Conservation (phyloP, 768 basidiomycete genomes). For the Pholiota microspora region DNA sequence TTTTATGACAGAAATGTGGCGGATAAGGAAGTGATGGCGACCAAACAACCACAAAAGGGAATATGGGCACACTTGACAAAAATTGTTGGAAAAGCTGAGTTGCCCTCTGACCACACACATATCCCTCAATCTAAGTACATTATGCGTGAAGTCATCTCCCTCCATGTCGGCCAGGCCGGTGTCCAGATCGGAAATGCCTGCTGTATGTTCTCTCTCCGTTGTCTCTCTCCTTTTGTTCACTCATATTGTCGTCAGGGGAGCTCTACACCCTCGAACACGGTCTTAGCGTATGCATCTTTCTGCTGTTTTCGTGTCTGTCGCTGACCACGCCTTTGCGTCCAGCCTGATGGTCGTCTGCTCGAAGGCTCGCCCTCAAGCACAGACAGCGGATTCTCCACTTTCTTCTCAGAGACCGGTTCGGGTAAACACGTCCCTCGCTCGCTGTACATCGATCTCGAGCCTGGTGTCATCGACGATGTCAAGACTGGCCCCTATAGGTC, state of each 20-base stretch:
- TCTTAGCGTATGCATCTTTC: constrained; percentile 66
- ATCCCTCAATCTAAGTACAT: constrained; percentile 16
- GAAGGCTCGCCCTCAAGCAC: constrained; percentile 65
- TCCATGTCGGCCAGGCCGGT: constrained; percentile 99
- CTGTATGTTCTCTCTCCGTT: constrained; percentile 54
- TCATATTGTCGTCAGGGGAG: constrained; percentile 62
- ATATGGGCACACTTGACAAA: constrained; percentile 21
- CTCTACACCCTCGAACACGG: constrained; percentile 98
- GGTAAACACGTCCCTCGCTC: constrained; percentile 97
- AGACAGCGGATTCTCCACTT: constrained; percentile 93
- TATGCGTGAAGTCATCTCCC: constrained; percentile 96
- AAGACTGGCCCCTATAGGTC: constrained; percentile 88
- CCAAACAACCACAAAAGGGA: constrained; percentile 29
- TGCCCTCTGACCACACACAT: constrained; percentile 32
- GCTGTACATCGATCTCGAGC: constrained; percentile 94
- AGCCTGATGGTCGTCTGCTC: constrained; percentile 91
- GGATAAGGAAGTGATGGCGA: constrained; percentile 1
- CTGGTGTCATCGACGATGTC: constrained; percentile 94
- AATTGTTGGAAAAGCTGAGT: constrained; percentile 26
- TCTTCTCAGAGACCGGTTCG: constrained; percentile 93
- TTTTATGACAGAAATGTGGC: constrained; percentile 11
- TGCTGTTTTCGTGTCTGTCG: neutral
- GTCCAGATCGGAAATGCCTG: constrained; percentile 98
- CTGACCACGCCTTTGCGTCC: constrained; percentile 15
- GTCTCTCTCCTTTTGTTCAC: constrained; percentile 5